Conservation (phyloP, 2,329 filamentous ascomycete genomes). For the Verticillium dahliae region DNA sequence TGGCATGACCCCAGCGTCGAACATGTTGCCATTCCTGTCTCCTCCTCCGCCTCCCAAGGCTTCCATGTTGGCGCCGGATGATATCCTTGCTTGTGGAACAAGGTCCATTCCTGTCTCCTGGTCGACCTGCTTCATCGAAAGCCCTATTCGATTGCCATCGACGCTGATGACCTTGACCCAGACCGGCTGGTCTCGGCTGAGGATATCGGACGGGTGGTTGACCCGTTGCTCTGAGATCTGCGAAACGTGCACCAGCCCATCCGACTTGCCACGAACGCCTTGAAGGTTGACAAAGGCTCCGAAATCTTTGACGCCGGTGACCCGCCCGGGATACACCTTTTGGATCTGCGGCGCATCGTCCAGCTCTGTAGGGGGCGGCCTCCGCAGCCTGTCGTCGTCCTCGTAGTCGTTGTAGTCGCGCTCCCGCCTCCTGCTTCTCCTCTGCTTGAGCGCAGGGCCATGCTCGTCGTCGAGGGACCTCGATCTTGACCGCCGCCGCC, state of each 20-base stretch:
- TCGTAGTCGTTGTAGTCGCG: slow-evolving; percentile 35
- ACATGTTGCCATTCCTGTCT: slow-evolving; percentile 49
- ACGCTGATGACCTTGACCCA: slow-evolving; percentile 91
- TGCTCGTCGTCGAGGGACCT: slow-evolving; percentile 40
- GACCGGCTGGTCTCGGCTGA: slow-evolving; percentile 73
- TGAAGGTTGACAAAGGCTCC: slow-evolving; percentile 91
- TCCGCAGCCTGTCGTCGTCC: slow-evolving; percentile 55
- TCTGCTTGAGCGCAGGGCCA: slow-evolving; percentile 16
- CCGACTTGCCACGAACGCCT: slow-evolving; percentile 79
- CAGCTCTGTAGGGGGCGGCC: slow-evolving; percentile 65
- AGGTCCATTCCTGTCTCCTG: slow-evolving; percentile 82
- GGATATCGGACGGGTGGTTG: slow-evolving; percentile 83
- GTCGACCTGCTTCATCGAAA: slow-evolving; percentile 97
- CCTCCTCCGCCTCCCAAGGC: slow-evolving; percentile 58
- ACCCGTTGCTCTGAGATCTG: slow-evolving; percentile 80
- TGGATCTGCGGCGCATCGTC: slow-evolving; percentile 75
- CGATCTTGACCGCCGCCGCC: slow-evolving; percentile 23
- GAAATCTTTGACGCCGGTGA: slow-evolving; percentile 92
- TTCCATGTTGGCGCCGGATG: slow-evolving; percentile 91
- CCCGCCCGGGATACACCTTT: slow-evolving; percentile 85
- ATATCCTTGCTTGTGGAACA: slow-evolving; percentile 68
- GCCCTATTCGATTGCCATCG: slow-evolving; percentile 71
- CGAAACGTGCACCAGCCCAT: slow-evolving; percentile 90
- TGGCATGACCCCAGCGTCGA: slow-evolving; percentile 39
- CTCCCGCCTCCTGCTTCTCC: slow-evolving; percentile 28